A percentile compares a stretch with the other conserved stretches of the same genome.
phyloP scores from a whole-genome alignment of 768 basidiomycete species.

The Hirschioporus abietinus region DNA sequence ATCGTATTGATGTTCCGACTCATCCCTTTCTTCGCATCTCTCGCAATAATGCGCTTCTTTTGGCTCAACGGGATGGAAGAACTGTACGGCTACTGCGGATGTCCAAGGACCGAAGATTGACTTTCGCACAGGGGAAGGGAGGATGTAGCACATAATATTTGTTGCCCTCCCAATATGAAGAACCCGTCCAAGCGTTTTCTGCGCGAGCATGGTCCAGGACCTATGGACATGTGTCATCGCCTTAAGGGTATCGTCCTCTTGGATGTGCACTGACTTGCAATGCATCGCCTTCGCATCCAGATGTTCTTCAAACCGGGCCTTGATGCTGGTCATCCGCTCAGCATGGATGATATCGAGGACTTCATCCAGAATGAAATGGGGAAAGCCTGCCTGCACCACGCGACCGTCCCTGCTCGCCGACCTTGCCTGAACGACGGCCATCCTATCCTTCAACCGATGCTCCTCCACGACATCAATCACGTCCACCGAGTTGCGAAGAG shows the following conservation, averaged over 20 bases:
- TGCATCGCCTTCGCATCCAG: neutral
- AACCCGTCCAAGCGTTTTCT: neutral
- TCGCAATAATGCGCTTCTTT: too few species aligned
- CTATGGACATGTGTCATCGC: neutral
- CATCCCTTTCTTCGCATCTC: too few species aligned
- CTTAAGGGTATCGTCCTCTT: neutral
- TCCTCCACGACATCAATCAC: neutral
- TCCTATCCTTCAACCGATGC: neutral
- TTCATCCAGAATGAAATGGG: neutral
- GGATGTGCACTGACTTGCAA: neutral
- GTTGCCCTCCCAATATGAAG: neutral
- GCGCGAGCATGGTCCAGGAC: neutral
- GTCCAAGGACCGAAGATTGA: neutral
- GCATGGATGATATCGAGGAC: neutral
- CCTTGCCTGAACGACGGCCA: neutral
- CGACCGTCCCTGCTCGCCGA: neutral
- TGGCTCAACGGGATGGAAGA: neutral
- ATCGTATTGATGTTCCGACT: too few species aligned
- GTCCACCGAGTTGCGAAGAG: neutral
- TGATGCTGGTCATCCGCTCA: neutral
- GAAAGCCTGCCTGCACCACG: neutral
- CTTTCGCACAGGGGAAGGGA: neutral
- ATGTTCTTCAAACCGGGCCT: neutral
- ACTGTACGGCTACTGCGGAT: neutral
- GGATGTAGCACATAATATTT: neutral